Evolutionary conservation across 139 green algal species (phyloP), one percentile per base, ranked within the genome.

Genomic region (Desmodesmus armatus): DNA sequence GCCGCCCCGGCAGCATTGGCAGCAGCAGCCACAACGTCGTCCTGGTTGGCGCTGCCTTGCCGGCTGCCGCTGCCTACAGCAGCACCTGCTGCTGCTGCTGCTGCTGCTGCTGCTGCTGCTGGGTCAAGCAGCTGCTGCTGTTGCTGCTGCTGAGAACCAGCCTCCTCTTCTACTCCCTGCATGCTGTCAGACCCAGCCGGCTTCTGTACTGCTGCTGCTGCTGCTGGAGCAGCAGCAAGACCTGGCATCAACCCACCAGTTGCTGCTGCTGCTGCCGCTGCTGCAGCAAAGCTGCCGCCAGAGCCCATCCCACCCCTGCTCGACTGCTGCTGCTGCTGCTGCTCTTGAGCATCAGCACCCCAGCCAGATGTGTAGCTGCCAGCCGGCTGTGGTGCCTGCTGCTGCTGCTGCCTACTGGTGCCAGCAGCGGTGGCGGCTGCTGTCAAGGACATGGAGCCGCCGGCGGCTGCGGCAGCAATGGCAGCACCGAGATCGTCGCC

Each of bases 181-280:
- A 51, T 55, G 47, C 47, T 13, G 9, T 13, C 47, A 55, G 47
- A 55, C 47, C 7, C 67, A 47, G 33, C 39, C 49, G 58, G 51
- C 25, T 39, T 37, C 37, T 82, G 33, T 53, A 70, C 75, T 51
- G 51, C 53, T 82, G 75, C 35, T 37, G 31, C 74, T 41, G 63
- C 65, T 41, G n/a, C 82, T 76, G 63, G 35, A 72, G 49, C 82
- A 39, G 44, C 79, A 44, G 39, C 15, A 41, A 37, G 35, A n/a
- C 43, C 37, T 35, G 69, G 27, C 9, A 55, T 4, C 4, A 25
- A 25, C 2, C 37, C 37, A 3, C 62, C 66, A 27, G 80, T 37
- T 43, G 41, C 80, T 33, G 66, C 44, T 41, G 81, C 74, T 74
- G 53, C 75, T 51, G 72, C 79, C 27, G 40, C 67, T 70, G 55